Percentiles rank a stretch among this genome's conserved stretches.
These are phyloP conservation scores for Fragaria iinumae DNA, from an alignment of 306 rosid genomes.

Conservation along the genomic window DNA sequence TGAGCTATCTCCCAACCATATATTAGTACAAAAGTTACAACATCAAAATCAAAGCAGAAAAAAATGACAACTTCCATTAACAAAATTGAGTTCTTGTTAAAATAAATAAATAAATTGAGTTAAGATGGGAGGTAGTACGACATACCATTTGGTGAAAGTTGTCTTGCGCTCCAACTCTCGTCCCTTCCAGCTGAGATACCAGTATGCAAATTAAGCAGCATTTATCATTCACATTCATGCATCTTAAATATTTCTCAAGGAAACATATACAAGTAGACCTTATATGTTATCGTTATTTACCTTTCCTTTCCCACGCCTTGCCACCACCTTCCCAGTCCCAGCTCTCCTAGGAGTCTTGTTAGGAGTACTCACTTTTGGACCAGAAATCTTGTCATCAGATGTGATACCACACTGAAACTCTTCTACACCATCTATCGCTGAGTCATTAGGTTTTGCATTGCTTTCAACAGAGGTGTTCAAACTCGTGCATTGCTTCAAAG, in stretches of 20 bases:
- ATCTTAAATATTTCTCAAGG: background rate
- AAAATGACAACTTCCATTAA: background rate
- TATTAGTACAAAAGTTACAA: background rate
- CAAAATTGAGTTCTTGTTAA: no score
- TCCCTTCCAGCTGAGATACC: conserved; percentile 18
- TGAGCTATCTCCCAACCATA: background rate
- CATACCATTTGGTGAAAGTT: conserved; percentile 18
- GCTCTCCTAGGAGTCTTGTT: conserved; percentile 20
- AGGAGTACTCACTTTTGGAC: conserved; percentile 12
- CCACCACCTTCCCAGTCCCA: conserved; percentile 16
- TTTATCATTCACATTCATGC: background rate
- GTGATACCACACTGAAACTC: conserved; percentile 17
- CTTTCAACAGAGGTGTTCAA: conserved; percentile 16
- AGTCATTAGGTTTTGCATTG: conserved; percentile 18
- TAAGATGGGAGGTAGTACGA: background rate
- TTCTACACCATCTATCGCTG: conserved; percentile 15
- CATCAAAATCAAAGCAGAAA: background rate
- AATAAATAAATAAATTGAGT: no score
- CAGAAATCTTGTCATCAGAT: conserved; percentile 16
- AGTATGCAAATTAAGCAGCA: conserved; percentile 8
- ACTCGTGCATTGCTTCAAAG: conserved; percentile 27
- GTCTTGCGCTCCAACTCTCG: conserved; percentile 7
- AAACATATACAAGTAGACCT: background rate
- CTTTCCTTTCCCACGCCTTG: conserved; percentile 25
- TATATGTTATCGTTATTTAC: background rate